phyloP scores from a whole-genome alignment of 441 rosid species.

The Bruguiera hainesii region DNA sequence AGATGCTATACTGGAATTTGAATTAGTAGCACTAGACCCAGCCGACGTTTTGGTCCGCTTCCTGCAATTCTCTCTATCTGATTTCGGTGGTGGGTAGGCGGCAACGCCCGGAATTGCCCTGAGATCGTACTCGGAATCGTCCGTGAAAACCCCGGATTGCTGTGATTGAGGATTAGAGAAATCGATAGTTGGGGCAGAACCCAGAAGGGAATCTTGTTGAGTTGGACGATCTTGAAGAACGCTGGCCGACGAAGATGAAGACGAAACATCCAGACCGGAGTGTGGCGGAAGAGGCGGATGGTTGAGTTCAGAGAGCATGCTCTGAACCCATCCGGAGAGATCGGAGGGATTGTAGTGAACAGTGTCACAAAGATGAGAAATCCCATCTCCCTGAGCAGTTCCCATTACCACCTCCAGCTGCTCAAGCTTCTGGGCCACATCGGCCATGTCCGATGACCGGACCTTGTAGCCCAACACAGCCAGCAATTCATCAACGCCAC shows the following conservation, averaged over 20 bases:
- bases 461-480: slow-evolving; percentile 88
- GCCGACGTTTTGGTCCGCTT: slow-evolving; percentile 37
- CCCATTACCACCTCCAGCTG: slow-evolving; percentile 77
- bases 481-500: slow-evolving; percentile 74
- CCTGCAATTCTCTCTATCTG: slow-evolving; percentile 21
- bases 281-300: neutral
- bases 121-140: slow-evolving; percentile 63
- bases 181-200: slow-evolving; percentile 34
- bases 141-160: slow-evolving; percentile 23
- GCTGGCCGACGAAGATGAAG: slow-evolving; percentile 10
- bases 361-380: slow-evolving; percentile 57
- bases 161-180: slow-evolving; percentile 16
- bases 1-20: slow-evolving; percentile 4
- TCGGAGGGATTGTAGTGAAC: slow-evolving; percentile 74
- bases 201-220: slow-evolving; percentile 29
- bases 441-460: slow-evolving; percentile 76
- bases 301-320: slow-evolving; percentile 61
- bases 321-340: slow-evolving; percentile 69
- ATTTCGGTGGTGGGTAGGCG: slow-evolving; percentile 34
- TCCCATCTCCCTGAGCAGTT: slow-evolving; percentile 53
- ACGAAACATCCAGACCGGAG: slow-evolving; percentile 6
- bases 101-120: slow-evolving; percentile 79
- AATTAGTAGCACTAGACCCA: neutral
- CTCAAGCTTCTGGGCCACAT: slow-evolving; percentile 79
- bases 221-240: slow-evolving; percentile 9